Percentiles rank a stretch among this genome's conserved stretches.
Conservation (phyloP, 306 rosid genomes). For the Benincasa hispida region DNA sequence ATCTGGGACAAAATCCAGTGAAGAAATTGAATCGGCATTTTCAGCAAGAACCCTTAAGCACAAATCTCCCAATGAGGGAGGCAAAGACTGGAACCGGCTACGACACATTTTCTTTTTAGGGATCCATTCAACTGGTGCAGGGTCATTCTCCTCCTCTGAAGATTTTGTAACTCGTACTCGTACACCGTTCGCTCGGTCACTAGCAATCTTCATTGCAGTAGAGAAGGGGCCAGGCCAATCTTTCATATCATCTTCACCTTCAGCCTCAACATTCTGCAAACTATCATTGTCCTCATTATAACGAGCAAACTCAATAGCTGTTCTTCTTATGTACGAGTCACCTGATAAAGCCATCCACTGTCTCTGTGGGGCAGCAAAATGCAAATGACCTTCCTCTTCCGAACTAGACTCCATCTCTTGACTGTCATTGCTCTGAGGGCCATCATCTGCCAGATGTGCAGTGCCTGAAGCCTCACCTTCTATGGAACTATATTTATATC, state of each 20-base stretch:
- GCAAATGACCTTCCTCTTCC: background rate
- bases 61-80: conserved; percentile 53
- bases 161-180: conserved; percentile 1
- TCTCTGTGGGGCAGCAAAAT: background rate
- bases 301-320: conserved; percentile 39
- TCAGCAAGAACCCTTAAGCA: conserved; percentile 33
- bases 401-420: background rate
- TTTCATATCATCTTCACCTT: conserved; percentile 18
- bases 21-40: conserved; percentile 50
- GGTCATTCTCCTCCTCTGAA: conserved; percentile 1
- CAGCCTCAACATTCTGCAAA: conserved; percentile 8
- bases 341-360: background rate
- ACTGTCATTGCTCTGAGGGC: background rate
- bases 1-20: conserved; percentile 55
- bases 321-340: conserved; percentile 14
- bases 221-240: conserved; percentile 55
- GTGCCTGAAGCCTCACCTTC: background rate
- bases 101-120: conserved; percentile 10
- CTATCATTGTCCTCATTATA: conserved; percentile 15
- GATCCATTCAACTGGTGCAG: conserved; percentile 24
- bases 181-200: conserved; percentile 24
- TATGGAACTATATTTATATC: background rate
- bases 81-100: background rate
- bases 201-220: conserved; percentile 37
- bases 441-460: conserved; percentile 2